Conservation (phyloP, 2,329 filamentous ascomycete genomes). For the Botrytis squamosa region DNA sequence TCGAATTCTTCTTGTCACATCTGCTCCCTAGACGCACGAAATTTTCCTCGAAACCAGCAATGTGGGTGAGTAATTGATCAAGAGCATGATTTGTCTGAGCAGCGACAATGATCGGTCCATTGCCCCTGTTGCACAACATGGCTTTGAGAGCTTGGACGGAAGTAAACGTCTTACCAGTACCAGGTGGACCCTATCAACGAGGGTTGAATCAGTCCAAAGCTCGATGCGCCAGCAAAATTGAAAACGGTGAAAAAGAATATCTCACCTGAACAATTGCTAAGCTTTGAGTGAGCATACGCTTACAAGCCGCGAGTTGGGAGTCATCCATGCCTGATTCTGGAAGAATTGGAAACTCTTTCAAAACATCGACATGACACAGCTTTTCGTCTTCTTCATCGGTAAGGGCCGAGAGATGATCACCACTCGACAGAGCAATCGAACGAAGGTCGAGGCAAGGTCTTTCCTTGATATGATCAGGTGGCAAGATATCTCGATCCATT, state of each 20-base stretch:
- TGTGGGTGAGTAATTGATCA: constrained; percentile 67
- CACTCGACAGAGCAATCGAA: constrained; percentile 7
- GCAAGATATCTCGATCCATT: constrained; percentile 24
- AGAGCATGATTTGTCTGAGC: constrained; percentile 91
- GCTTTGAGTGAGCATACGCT: constrained; percentile 67
- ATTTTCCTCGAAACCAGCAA: constrained; percentile 52
- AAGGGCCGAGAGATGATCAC: background rate
- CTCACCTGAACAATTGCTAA: constrained; percentile 68
- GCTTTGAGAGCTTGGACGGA: constrained; percentile 70
- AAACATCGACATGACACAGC: constrained; percentile 52
- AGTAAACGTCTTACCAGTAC: constrained; percentile 78
- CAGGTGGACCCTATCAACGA: constrained; percentile 60
- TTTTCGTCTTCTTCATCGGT: constrained; percentile 21
- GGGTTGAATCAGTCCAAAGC: background rate
- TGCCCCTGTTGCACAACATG: constrained; percentile 59
- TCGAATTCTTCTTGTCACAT: constrained; percentile 46
- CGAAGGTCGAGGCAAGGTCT: constrained; percentile 22
- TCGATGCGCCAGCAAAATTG: background rate
- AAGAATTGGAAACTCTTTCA: constrained; percentile 52
- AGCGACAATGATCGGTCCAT: constrained; percentile 72
- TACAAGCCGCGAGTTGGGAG: constrained; percentile 69
- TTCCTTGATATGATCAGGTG: background rate
- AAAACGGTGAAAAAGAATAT: background rate
- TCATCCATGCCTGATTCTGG: constrained; percentile 57
- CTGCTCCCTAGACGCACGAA: constrained; percentile 57